Percentiles rank a stretch among this genome's conserved stretches.
These are phyloP conservation scores for Xenosphaeropsis pyriputrescens DNA, from an alignment of 2,329 filamentous ascomycete species.

Conservation along the genomic window DNA sequence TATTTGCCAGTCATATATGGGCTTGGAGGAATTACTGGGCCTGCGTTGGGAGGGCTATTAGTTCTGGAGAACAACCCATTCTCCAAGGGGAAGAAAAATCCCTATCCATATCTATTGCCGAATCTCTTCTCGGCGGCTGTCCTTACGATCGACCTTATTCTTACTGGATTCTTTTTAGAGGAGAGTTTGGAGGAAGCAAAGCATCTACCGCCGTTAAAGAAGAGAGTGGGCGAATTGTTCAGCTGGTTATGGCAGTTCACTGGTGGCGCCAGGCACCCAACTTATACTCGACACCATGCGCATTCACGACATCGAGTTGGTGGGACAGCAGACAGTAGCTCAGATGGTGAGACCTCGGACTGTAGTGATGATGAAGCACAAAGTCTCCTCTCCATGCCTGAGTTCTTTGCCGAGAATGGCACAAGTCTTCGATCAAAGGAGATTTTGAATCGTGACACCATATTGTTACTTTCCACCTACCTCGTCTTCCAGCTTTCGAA, in stretches of 20 bases:
- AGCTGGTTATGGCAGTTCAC: constrained; percentile 58
- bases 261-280: constrained; percentile 36
- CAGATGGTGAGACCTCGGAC: constrained; percentile 21
- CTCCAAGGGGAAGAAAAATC: constrained; percentile 31
- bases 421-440: constrained; percentile 37
- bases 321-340: constrained; percentile 24
- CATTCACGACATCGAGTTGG: constrained; percentile 14
- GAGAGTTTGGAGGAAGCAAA: constrained; percentile 65
- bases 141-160: constrained; percentile 54
- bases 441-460: constrained; percentile 65
- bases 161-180: constrained; percentile 70
- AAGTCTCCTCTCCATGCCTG: constrained; percentile 13
- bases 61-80: constrained; percentile 42
- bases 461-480: constrained; percentile 72
- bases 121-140: constrained; percentile 68
- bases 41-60: constrained; percentile 75
- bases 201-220: constrained; percentile 42
- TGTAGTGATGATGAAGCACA: constrained; percentile 12
- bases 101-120: constrained; percentile 72
- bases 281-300: constrained; percentile 32
- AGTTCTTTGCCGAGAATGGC: constrained; percentile 26
- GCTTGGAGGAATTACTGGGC: constrained; percentile 82
- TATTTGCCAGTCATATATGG: constrained; percentile 96
- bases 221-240: constrained; percentile 43
- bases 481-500: constrained; percentile 90